phyloP scores from a whole-genome alignment of 352 stramenopile species.

The Pythium vanterpoolii region DNA sequence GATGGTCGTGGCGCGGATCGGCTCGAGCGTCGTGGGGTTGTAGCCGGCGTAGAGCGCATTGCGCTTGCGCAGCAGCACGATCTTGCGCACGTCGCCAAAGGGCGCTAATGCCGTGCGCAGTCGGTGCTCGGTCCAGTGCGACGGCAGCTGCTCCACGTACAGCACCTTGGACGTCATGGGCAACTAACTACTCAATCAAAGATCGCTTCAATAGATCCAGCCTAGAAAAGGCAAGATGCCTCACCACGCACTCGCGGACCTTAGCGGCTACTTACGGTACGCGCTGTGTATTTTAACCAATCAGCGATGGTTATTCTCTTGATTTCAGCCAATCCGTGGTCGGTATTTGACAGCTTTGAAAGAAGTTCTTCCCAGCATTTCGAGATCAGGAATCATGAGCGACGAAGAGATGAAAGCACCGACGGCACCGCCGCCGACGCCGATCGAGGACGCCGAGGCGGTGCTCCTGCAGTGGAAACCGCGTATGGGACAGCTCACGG shows the following conservation, averaged over 20 bases:
- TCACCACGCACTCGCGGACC: constrained; percentile 18
- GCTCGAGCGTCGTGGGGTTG: constrained; percentile 33
- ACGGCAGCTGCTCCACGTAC: constrained; percentile 46
- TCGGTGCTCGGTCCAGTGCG: constrained; percentile 40
- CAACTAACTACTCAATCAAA: background rate
- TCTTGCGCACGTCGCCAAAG: constrained; percentile 31
- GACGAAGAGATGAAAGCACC: background rate
- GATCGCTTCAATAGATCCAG: constrained; percentile 24
- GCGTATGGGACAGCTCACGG: constrained; percentile 53
- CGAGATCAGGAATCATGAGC: background rate
- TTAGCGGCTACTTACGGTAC: background rate
- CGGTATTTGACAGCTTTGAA: constrained; percentile 1
- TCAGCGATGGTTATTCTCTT: background rate
- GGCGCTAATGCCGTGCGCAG: constrained; percentile 28
- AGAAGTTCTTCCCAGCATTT: background rate
- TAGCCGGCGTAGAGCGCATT: constrained; percentile 49
- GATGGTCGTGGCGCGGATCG: constrained; percentile 30
- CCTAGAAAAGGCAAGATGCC: constrained; percentile 13
- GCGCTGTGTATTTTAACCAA: background rate
- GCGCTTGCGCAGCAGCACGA: constrained; percentile 49
- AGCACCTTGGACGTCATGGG: constrained; percentile 38
- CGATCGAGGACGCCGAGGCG: constrained; percentile 26
- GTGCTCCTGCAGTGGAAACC: constrained; percentile 63
- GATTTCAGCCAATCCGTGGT: constrained; percentile 12
- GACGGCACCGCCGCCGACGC: background rate